Evolutionary conservation across 2,329 filamentous ascomycete genomes (phyloP), one percentile per base, ranked within the genome.

Genomic region (Gnomoniopsis sp.): DNA sequence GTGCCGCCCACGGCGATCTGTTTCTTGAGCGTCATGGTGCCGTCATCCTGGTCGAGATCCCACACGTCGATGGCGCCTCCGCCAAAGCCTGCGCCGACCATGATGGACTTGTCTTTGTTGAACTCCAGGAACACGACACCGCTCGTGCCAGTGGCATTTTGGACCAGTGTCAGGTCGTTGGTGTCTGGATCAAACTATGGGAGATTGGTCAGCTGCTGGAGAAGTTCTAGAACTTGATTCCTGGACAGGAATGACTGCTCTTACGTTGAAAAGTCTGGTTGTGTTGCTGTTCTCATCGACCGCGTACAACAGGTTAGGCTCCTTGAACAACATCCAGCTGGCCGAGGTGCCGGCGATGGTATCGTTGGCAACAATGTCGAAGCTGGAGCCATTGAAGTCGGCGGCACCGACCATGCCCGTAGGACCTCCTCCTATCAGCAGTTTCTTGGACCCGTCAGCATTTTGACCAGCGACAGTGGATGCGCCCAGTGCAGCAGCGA

Each of bases 41-140:
- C 53, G 26, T 60, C 53, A 2, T 19, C 14, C 2, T 41, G 33
- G 49, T 58, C 55, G 15, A 57, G 53, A 47, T 60, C 57, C 60
- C 60, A 62, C n/a, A 62, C 53, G 36, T 62, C 60, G 23, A 62
- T 21, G 38, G 50, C 21, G 6, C 60, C 57, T 41, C 51, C 49
- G 8, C 46, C 60, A 30, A 52, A 62, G 10, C 49, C 60, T 7
- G 57, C 57, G 21, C 57, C 60, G 3, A 82, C 67, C 66, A 83
- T 72, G 51, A 74, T 74, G 3, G 72, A 77, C 65, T 72, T 66
- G 60, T 79, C 73, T 53, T 66, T 55, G 68, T 75, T 78, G 69
- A 81, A 77, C 49, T 72, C 77, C 23, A 82, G 72, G 62, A 75
- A 76, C 34, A 82, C 80, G 11, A 79, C 74, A 48, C 79, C 79